A percentile compares a stretch with the other conserved stretches of the same genome.
Conservation (phyloP, 306 rosid genomes). For the Sphenostylis stenocarpa region DNA sequence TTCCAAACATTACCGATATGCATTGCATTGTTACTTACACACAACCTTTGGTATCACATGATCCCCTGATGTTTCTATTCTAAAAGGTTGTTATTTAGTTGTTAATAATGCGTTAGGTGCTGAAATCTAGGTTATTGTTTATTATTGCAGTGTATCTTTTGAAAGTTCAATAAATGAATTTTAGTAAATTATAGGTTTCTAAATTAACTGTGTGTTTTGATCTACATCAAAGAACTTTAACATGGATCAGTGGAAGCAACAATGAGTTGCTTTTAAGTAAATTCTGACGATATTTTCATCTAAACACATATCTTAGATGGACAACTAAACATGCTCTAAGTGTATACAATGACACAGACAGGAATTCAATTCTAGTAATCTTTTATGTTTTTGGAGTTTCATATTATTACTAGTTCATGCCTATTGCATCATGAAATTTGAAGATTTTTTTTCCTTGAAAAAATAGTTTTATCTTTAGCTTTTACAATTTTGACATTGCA, state of each 20-base stretch:
- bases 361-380: neutral
- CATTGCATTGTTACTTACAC: constrained; percentile 11
- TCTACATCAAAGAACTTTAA: no score
- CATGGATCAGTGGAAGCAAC: no score
- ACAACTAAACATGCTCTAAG: no score
- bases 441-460: neutral
- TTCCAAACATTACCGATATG: neutral
- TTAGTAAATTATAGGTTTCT: neutral
- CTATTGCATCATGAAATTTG: neutral
- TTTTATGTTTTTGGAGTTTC: neutral
- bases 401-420: neutral
- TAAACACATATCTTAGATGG: no score
- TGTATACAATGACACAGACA: neutral
- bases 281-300: no score
- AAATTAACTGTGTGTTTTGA: neutral
- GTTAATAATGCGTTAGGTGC: neutral
- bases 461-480: neutral
- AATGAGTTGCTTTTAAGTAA: no score
- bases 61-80: neutral
- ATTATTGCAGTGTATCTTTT: neutral
- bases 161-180: neutral
- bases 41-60: constrained; percentile 11
- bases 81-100: neutral
- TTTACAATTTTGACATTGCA: constrained; percentile 1
- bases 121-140: neutral